Conservation (phyloP, 208 protist genomes). For the Acanthamoeba quina region DNA sequence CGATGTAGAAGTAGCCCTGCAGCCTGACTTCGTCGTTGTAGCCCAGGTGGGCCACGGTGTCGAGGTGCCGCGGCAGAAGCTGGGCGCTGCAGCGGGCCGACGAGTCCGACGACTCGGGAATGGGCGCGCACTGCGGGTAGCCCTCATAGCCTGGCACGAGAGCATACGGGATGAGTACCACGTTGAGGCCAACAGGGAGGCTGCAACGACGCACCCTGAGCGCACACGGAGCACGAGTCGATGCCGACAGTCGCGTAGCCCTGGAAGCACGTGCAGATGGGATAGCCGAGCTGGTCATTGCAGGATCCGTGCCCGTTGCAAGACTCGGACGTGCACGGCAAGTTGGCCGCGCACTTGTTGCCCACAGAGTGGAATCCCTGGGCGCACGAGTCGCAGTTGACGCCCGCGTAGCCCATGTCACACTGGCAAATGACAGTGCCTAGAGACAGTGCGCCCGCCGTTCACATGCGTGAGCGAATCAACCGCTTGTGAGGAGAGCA, state of each 20-base stretch:
- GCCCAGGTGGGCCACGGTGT: conserved; percentile 59
- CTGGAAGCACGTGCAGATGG: conserved; percentile 49
- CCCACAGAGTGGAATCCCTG: conserved; percentile 24
- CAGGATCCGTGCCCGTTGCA: conserved; percentile 72
- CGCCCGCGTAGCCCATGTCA: conserved; percentile 43
- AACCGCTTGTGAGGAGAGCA: background rate
- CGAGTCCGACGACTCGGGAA: conserved; percentile 27
- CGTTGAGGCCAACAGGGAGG: background rate
- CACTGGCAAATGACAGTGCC: conserved; percentile 21
- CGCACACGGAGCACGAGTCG: conserved; percentile 68
- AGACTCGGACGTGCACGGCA: background rate
- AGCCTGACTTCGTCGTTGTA: conserved; percentile 66
- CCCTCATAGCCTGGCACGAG: conserved; percentile 20
- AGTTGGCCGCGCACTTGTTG: conserved; percentile 15
- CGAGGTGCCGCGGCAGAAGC: conserved; percentile 35
- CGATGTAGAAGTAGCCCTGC: conserved; percentile 71
- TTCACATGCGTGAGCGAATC: no score
- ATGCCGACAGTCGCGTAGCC: conserved; percentile 67
- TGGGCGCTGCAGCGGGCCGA: conserved; percentile 51
- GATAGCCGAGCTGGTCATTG: conserved; percentile 46
- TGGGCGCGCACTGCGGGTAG: conserved; percentile 8
- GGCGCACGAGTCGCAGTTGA: conserved; percentile 59
- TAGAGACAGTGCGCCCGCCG: background rate
- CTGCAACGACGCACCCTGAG: background rate
- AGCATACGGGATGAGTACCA: background rate